Evolutionary conservation across 2,329 filamentous ascomycete genomes (phyloP).

Genomic region (Fusarium lateritium): DNA sequence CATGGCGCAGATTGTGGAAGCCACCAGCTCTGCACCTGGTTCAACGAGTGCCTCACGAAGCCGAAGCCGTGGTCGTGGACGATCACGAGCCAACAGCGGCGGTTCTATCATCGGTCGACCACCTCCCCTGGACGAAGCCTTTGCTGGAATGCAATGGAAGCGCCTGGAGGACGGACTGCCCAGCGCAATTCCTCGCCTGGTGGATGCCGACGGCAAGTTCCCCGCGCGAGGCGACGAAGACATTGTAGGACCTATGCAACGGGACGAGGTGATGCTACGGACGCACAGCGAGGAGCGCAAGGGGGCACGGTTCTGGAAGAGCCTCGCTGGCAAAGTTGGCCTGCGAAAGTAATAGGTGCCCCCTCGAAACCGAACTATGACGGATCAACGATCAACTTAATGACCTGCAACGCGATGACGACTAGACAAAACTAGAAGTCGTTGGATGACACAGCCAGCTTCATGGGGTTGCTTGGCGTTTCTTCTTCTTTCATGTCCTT

Average conservation of each 20-base stretch:
- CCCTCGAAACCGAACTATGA: slow-evolving; percentile 15
- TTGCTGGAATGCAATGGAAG: slow-evolving; percentile 61
- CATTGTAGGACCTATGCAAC: slow-evolving; percentile 92
- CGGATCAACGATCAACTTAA: slow-evolving; percentile 40
- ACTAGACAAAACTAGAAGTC: slow-evolving; percentile 43
- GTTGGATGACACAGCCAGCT: slow-evolving; percentile 32
- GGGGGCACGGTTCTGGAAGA: slow-evolving; percentile 64
- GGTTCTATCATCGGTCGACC: slow-evolving; percentile 57
- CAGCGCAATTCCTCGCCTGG: slow-evolving; percentile 76
- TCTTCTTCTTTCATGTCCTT: slow-evolving; percentile 36
- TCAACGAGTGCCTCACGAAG: slow-evolving; percentile 53
- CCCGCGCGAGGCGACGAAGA: slow-evolving; percentile 90
- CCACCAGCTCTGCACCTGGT: slow-evolving; percentile 49
- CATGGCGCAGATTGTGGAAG: slow-evolving; percentile 65
- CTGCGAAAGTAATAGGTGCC: slow-evolving; percentile 47
- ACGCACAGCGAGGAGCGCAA: slow-evolving; percentile 62
- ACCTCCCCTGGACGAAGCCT: slow-evolving; percentile 56
- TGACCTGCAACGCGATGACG: slow-evolving; percentile 45
- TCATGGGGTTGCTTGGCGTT: slow-evolving; percentile 41
- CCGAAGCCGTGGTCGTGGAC: slow-evolving; percentile 58
- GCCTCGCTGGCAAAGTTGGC: slow-evolving; percentile 63
- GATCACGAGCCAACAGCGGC: slow-evolving; percentile 58
- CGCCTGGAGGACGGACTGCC: slow-evolving; percentile 70
- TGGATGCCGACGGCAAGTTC: slow-evolving; percentile 86
- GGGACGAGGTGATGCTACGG: slow-evolving; percentile 68